A percentile compares a stretch with the other conserved stretches of the same genome.
Evolutionary conservation across 2,329 filamentous ascomycete species (phyloP).

Genomic region (Plenodomus tracheiphilus): DNA sequence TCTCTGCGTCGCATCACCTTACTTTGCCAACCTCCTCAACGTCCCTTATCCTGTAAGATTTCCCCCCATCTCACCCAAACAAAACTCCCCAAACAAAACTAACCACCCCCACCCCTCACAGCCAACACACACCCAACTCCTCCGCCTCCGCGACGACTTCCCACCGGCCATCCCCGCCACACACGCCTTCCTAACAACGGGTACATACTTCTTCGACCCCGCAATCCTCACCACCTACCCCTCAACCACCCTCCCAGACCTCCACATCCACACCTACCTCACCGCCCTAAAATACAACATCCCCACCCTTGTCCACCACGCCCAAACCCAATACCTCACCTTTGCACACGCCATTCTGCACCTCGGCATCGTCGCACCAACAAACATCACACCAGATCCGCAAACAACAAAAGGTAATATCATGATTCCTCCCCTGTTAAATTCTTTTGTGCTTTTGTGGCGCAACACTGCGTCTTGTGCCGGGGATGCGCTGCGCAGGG

Average conservation of each 20-base stretch:
- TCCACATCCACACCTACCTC: constrained; percentile 31
- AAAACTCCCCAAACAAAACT: neutral
- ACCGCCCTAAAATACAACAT: constrained; percentile 25
- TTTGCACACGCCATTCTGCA: constrained; percentile 12
- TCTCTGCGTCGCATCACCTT: constrained; percentile 16
- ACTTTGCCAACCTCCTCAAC: constrained; percentile 18
- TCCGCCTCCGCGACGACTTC: constrained; percentile 27
- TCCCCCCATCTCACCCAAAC: neutral
- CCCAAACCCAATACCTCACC: constrained; percentile 15
- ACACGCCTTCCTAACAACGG: constrained; percentile 23
- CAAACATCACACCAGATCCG: neutral
- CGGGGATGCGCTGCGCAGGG: constrained; percentile 19
- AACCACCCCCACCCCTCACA: neutral
- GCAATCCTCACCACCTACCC: constrained; percentile 7
- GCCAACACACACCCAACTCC: constrained; percentile 8
- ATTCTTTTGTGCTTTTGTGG: constrained; percentile 29
- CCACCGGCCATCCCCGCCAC: constrained; percentile 22
- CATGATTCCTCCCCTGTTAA: constrained; percentile 10
- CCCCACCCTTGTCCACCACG: constrained; percentile 10
- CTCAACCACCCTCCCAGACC: constrained; percentile 24
- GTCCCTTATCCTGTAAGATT: constrained; percentile 13
- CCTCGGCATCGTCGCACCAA: constrained; percentile 1
- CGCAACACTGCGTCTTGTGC: constrained; percentile 16
- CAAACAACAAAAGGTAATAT: neutral
- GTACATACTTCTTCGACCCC: constrained; percentile 21